Evolutionary conservation across 176 grass and related monocot genomes (phyloP).

Genomic region (Saccharum spontaneum): DNA sequence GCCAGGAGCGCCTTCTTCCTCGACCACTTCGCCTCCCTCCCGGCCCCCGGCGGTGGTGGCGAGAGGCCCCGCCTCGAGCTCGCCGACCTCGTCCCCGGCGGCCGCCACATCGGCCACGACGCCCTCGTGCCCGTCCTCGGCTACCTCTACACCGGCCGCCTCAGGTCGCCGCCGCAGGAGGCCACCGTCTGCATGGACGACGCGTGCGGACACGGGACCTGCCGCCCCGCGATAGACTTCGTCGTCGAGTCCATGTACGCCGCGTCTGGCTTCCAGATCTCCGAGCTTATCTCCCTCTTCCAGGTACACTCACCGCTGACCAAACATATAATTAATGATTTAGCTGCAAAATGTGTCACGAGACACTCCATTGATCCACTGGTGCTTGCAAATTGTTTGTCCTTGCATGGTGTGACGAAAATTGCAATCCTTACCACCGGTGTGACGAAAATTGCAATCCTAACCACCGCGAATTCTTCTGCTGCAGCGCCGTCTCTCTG

Average conservation of each 20-base stretch:
- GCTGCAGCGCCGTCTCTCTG: constrained; percentile 60
- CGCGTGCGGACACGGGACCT: constrained; percentile 49
- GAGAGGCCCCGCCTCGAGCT: constrained; percentile 46
- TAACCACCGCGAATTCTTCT: constrained; percentile 15
- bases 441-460: no score
- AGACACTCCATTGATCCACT: neutral
- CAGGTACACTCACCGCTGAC: constrained; percentile 20
- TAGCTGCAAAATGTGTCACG: neutral
- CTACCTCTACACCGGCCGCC: constrained; percentile 68
- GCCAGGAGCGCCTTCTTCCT: constrained; percentile 71
- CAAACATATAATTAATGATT: neutral
- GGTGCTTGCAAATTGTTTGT: neutral
- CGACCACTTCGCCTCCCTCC: constrained; percentile 46
- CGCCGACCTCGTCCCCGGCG: constrained; percentile 41
- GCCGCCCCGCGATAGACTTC: constrained; percentile 68
- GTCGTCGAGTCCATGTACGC: constrained; percentile 71
- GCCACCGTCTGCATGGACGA: constrained; percentile 59
- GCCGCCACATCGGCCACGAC: constrained; percentile 51
- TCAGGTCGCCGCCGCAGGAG: constrained; percentile 47
- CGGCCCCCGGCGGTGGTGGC: neutral
- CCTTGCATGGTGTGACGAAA: neutral
- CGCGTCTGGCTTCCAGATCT: constrained; percentile 63
- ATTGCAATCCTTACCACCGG: neutral
- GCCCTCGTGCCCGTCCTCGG: constrained; percentile 54
- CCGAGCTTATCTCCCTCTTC: constrained; percentile 68